These are phyloP conservation scores for Aspergillus amoenus DNA, from an alignment of 2,329 filamentous ascomycete species.

Conservation along the genomic window DNA sequence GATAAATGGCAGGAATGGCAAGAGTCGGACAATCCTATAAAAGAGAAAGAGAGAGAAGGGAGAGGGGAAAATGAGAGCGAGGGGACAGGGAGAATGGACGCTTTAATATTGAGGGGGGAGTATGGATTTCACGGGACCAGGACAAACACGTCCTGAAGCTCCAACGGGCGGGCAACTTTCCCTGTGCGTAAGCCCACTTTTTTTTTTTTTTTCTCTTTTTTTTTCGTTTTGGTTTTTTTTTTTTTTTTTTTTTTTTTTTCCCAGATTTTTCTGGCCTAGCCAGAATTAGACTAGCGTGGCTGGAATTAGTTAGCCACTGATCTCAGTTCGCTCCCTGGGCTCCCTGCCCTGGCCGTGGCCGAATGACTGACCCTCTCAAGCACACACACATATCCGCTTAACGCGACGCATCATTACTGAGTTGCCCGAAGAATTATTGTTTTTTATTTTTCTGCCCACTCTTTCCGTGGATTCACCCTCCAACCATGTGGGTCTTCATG, in stretches of 20 bases:
- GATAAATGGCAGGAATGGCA: constrained; percentile 35
- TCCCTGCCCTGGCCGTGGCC: constrained; percentile 1
- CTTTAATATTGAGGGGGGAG: constrained; percentile 35
- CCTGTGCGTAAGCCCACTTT: constrained; percentile 27
- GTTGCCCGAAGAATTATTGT: constrained; percentile 1
- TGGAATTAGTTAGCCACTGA: constrained; percentile 23
- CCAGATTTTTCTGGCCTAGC: constrained; percentile 10
- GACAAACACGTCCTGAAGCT: constrained; percentile 29
- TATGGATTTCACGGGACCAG: constrained; percentile 30
- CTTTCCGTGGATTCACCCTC: constrained; percentile 17
- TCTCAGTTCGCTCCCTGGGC: constrained; percentile 20
- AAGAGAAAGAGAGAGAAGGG: constrained; percentile 18
- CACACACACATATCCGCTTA: constrained; percentile 20
- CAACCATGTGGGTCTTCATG: constrained; percentile 10
- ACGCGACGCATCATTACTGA: constrained; percentile 19
- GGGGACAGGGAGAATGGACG: constrained; percentile 31
- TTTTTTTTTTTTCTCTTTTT: constrained; percentile 18
- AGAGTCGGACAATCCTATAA: constrained; percentile 41
- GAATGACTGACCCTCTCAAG: constrained; percentile 4
- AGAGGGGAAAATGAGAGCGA: constrained; percentile 19
- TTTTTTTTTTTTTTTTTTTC: constrained; percentile 6
- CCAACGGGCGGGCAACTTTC: constrained; percentile 31
- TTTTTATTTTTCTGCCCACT: constrained; percentile 11
- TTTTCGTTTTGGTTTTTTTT: constrained; percentile 10
- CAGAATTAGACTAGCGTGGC: constrained; percentile 13